Conservation (phyloP, 2,329 filamentous ascomycete genomes). For the Colletotrichum sp. region DNA sequence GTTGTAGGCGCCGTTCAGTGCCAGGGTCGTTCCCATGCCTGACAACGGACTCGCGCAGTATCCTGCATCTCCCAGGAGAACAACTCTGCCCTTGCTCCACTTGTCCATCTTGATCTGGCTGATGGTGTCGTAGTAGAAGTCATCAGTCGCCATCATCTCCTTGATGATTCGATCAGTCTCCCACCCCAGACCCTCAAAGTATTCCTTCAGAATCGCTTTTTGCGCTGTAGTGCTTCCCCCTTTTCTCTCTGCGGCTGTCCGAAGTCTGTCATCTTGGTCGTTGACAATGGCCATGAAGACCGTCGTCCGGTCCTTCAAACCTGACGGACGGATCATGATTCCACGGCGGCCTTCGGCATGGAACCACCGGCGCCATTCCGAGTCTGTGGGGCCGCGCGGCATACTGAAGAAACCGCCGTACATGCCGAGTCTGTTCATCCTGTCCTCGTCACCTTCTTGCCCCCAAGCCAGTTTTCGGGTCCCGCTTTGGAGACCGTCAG, state of each 20-base stretch:
- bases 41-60: constrained; percentile 50
- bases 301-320: constrained; percentile 17
- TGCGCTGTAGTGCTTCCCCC: constrained; percentile 33
- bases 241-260: constrained; percentile 5
- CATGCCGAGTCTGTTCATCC: constrained; percentile 32
- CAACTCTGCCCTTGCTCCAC: constrained; percentile 41
- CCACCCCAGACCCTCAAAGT: constrained; percentile 53
- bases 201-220: constrained; percentile 41
- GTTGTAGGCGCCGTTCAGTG: constrained; percentile 52
- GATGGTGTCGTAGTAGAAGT: constrained; percentile 49
- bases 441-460: constrained; percentile 25
- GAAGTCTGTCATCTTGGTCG: constrained; percentile 27
- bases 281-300: constrained; percentile 33
- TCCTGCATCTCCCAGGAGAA: constrained; percentile 54
- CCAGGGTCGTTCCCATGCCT: constrained; percentile 53
- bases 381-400: constrained; percentile 28
- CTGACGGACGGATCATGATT: constrained; percentile 42
- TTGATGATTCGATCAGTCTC: constrained; percentile 38
- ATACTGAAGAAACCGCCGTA: constrained; percentile 47
- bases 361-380: constrained; percentile 29
- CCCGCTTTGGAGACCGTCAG: constrained; percentile 57
- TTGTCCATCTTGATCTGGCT: constrained; percentile 44
- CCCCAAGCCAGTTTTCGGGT: constrained; percentile 45
- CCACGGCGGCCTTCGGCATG: constrained; percentile 37
- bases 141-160: constrained; percentile 37